Evolutionary conservation across 225 moss, liverwort and hornwort genomes (phyloP).

Genomic region (Marchantia paleacea): DNA sequence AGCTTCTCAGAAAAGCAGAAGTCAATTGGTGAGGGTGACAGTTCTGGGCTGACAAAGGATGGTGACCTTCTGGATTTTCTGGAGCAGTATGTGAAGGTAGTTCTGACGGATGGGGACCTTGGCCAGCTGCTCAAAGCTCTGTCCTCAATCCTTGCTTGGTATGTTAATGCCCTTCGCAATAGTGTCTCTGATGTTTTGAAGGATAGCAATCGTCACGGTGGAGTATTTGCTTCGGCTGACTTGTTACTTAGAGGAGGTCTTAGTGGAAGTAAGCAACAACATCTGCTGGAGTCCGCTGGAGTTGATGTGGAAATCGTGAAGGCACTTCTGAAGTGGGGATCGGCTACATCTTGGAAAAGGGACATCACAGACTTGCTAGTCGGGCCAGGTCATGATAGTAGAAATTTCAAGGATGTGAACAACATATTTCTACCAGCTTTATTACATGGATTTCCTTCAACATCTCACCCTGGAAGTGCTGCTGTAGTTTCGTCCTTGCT

Average conservation of each 20-base stretch:
- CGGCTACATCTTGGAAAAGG: slow-evolving; percentile 62
- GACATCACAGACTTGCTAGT: slow-evolving; percentile 57
- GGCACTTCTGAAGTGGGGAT: slow-evolving; percentile 66
- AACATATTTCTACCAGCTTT: slow-evolving; percentile 69
- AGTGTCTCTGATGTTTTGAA: slow-evolving; percentile 65
- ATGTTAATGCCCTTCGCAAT: slow-evolving; percentile 62
- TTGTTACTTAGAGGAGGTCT: slow-evolving; percentile 70
- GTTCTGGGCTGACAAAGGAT: slow-evolving; percentile 20
- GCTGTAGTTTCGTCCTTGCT: slow-evolving; percentile 87
- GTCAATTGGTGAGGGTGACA: slow-evolving; percentile 20
- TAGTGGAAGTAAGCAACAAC: slow-evolving; percentile 69
- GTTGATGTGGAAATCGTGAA: slow-evolving; percentile 57
- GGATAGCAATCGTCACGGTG: slow-evolving; percentile 53
- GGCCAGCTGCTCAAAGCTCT: slow-evolving; percentile 54
- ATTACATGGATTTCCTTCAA: slow-evolving; percentile 82
- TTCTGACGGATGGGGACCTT: slow-evolving; percentile 51
- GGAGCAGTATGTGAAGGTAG: slow-evolving; percentile 32
- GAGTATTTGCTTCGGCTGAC: slow-evolving; percentile 52
- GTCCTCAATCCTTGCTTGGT: slow-evolving; percentile 61
- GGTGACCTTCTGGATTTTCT: slow-evolving; percentile 43
- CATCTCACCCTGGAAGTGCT: slow-evolving; percentile 79
- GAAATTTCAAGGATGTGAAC: slow-evolving; percentile 53
- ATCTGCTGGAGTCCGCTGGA: slow-evolving; percentile 67
- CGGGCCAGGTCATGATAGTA: slow-evolving; percentile 52
- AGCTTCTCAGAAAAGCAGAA: slow-evolving; percentile 29